Conservation (phyloP, 768 basidiomycete species). For the Auricularia auricula-judae region DNA sequence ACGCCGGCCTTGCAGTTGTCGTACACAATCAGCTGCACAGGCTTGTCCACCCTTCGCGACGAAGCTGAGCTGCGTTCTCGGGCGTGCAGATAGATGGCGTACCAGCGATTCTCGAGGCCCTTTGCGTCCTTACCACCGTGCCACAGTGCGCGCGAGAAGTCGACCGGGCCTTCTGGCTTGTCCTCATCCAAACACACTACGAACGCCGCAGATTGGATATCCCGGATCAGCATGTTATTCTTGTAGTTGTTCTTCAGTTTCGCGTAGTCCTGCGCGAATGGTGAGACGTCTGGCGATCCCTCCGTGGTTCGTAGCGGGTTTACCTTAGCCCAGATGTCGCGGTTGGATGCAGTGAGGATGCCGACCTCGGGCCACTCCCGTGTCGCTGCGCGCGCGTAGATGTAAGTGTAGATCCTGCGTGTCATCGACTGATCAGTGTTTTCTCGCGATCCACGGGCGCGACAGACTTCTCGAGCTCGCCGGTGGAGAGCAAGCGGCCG, state of each 20-base stretch:
- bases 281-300: background rate
- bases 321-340: slow-evolving; percentile 86
- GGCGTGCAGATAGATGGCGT: background rate
- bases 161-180: slow-evolving; percentile 40
- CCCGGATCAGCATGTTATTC: slow-evolving; percentile 55
- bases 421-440: background rate
- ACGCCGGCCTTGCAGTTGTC: slow-evolving; percentile 74
- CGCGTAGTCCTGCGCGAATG: slow-evolving; percentile 43
- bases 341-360: slow-evolving; percentile 63
- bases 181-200: slow-evolving; percentile 65
- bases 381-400: slow-evolving; percentile 51
- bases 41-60: slow-evolving; percentile 67
- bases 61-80: background rate
- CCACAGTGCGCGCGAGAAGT: slow-evolving; percentile 67
- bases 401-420: slow-evolving; percentile 56
- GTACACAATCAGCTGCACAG: slow-evolving; percentile 74
- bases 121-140: slow-evolving; percentile 53
- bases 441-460: background rate
- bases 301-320: slow-evolving; percentile 1
- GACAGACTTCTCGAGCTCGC: slow-evolving; percentile 52
- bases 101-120: slow-evolving; percentile 31
- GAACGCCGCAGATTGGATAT: slow-evolving; percentile 81
- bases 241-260: slow-evolving; percentile 44
- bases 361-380: slow-evolving; percentile 62
- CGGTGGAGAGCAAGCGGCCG: slow-evolving; percentile 49